These are phyloP conservation scores for Candida patagonica DNA, from an alignment of 805 yeast species.

Conservation along the genomic window DNA sequence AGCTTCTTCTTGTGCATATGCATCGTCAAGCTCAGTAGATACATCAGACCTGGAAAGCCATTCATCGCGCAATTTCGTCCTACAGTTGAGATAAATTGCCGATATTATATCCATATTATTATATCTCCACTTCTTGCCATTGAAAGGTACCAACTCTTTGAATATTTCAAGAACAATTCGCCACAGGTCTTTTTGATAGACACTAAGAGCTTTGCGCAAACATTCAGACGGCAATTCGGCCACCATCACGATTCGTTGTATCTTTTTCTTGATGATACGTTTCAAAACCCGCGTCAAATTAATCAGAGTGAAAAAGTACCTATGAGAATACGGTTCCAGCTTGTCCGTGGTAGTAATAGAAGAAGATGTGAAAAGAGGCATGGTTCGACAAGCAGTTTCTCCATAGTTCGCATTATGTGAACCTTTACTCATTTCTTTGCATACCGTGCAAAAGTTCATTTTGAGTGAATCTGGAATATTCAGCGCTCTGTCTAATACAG, in stretches of 20 bases:
- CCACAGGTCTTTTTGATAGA: constrained; percentile 56
- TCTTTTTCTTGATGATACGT: constrained; percentile 52
- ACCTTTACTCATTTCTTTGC: constrained; percentile 14
- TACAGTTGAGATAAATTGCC: constrained; percentile 68
- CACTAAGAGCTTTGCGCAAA: constrained; percentile 45
- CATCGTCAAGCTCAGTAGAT: constrained; percentile 62
- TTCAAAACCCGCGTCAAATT: constrained; percentile 49
- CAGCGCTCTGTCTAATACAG: constrained; percentile 15
- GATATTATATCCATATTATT: constrained; percentile 90
- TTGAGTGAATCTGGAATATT: constrained; percentile 15
- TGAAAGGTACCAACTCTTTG: constrained; percentile 77
- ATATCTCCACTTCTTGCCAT: constrained; percentile 90
- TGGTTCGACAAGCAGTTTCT: neutral
- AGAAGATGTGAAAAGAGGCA: constrained; percentile 1
- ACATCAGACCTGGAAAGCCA: constrained; percentile 84
- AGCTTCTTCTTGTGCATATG: constrained; percentile 80
- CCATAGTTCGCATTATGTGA: neutral
- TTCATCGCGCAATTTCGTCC: constrained; percentile 63
- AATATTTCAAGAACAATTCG: constrained; percentile 63
- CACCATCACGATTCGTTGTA: constrained; percentile 62
- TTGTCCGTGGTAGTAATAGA: neutral
- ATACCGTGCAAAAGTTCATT: constrained; percentile 17
- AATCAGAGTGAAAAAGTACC: constrained; percentile 26
- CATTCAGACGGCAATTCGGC: constrained; percentile 52
- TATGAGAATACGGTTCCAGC: constrained; percentile 10